phyloP scores from a whole-genome alignment of 2,329 filamentous ascomycete genomes.

The Sporothrix brasiliensis region DNA sequence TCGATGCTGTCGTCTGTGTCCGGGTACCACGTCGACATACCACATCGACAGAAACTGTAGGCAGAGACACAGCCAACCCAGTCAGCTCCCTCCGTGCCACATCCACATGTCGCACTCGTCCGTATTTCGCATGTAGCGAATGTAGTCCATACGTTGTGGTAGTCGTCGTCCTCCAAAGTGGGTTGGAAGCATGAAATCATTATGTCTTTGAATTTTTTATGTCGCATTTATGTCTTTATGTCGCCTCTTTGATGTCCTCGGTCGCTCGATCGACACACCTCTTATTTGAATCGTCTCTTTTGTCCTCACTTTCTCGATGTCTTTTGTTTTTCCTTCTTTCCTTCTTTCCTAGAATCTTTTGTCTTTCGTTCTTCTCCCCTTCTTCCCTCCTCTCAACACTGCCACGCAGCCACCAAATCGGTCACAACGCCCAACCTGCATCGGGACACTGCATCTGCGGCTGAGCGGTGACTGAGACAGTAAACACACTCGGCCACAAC shows the following conservation, averaged over 20 bases:
- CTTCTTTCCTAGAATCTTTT: neutral
- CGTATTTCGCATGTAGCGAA: neutral
- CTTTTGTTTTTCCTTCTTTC: neutral
- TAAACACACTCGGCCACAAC: neutral
- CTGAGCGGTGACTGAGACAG: neutral
- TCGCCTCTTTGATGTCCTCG: neutral
- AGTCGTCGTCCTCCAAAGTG: neutral
- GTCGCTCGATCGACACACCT: neutral
- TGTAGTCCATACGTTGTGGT: neutral
- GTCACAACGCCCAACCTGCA: neutral
- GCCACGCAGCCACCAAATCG: neutral
- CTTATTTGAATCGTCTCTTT: neutral
- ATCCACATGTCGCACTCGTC: neutral
- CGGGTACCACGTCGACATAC: too few relatives aligned
- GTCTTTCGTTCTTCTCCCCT: neutral
- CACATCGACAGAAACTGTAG: too few relatives aligned
- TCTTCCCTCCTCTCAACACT: neutral
- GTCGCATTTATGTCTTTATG: neutral
- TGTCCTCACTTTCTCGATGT: neutral
- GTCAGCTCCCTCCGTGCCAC: slow-evolving; percentile 12
- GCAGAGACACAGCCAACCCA: neutral
- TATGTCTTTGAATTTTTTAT: neutral
- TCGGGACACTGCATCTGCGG: neutral
- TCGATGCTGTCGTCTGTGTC: neutral
- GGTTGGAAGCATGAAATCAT: neutral